Base-by-base conservation (phyloP, 345 rosid genomes). In the Durio zibethinus region DNA sequence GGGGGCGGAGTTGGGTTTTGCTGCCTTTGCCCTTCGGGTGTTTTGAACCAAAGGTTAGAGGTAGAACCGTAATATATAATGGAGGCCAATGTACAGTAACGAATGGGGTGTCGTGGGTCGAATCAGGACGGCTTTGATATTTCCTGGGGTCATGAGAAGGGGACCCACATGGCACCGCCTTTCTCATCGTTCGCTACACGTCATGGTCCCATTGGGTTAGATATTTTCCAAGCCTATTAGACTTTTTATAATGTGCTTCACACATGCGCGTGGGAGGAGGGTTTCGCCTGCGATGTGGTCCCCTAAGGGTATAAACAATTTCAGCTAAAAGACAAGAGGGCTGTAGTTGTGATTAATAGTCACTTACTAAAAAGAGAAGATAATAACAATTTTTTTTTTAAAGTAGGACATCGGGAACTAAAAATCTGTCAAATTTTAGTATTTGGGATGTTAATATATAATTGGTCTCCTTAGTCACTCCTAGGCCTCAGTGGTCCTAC, bases 111-210 rank as follows among this genome's bases (percentile, higher is more conserved):
- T 23, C 84, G 89, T 84, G 92, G 85, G 87, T 54, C 29, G 11
- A 60, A 79, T 53, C 79, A 64, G 73, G 48, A 66, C 64, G 80
- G 82, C 48, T 75, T 47, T 78, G 84, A 81, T 85, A 82, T 83
- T 81, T 84, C 33, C 56, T 33, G 48, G 74, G 67, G 83, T 87
- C 85, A 83, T 65, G 79, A 48, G 69, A 31, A 25, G 83, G 91
- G 92, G 93, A 27, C 84, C 94, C 87, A 81, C 82, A 25, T 52
- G 43, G 65, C 77, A 56, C 74, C 75, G 62, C 88, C 74, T 80
- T 86, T 84, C 75, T 88, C 62, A 48, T 64, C 81, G 77, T 87
- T 74, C 54, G 81, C 42, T 76, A 78, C 85, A 76, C 73, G 85
- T 84, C 85, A 75, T 29, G 79, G 71, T 67, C 62, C 77, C 69